Evolutionary conservation across 805 yeast species (phyloP).

Genomic region (Metahyphopichia silvanorum): DNA sequence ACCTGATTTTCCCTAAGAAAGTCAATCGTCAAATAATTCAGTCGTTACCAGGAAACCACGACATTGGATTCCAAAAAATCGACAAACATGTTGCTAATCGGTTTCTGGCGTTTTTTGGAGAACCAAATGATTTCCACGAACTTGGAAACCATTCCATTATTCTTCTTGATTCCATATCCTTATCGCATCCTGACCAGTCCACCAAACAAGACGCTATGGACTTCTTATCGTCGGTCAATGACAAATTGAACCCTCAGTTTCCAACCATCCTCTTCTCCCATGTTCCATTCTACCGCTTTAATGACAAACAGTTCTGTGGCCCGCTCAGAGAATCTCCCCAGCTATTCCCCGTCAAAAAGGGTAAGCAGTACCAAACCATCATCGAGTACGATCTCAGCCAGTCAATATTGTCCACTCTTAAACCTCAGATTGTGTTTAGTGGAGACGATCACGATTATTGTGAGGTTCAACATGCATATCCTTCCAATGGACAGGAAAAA

Average conservation of each 20-base stretch:
- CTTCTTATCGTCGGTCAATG: conserved; percentile 43
- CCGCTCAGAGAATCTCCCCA: conserved; percentile 65
- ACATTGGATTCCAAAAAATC: conserved; percentile 88
- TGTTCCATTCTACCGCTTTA: conserved; percentile 80
- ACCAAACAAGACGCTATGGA: conserved; percentile 48
- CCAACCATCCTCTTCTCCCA: conserved; percentile 79
- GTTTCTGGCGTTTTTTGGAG: conserved; percentile 73
- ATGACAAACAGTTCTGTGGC: conserved; percentile 66
- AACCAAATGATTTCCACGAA: conserved; percentile 51
- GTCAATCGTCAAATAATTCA: conserved; percentile 37
- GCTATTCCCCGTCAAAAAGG: conserved; percentile 65
- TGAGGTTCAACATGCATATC: conserved; percentile 56
- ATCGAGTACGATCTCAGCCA: conserved; percentile 59
- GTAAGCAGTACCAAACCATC: conserved; percentile 90
- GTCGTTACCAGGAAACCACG: conserved; percentile 87
- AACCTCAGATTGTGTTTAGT: conserved; percentile 71
- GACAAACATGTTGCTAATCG: conserved; percentile 54
- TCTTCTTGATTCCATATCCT: conserved; percentile 77
- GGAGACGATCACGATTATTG: conserved; percentile 99
- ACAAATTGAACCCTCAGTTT: conserved; percentile 19
- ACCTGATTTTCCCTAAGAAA: conserved; percentile 58
- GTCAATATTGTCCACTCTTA: conserved; percentile 52
- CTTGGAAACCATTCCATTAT: conserved; percentile 71
- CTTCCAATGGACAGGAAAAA: conserved; percentile 9
- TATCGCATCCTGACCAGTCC: conserved; percentile 52